A percentile compares a stretch with the other conserved stretches of the same genome.
Evolutionary conservation across 441 rosid species (phyloP).

Genomic region (Populus tomentosa): DNA sequence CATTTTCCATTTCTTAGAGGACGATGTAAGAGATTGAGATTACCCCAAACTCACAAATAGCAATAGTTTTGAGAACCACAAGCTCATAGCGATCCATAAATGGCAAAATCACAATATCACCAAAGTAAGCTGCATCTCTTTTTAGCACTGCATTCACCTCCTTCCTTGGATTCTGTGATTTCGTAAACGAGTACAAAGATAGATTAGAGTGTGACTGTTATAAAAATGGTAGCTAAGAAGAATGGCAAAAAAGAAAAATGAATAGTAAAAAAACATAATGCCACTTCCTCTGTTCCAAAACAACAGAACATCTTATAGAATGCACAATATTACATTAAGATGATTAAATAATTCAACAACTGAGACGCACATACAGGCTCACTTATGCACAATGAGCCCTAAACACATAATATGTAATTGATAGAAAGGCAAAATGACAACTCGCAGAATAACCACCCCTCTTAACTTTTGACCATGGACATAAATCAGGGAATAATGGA

Average conservation of each 20-base stretch:
- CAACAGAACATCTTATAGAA: background rate
- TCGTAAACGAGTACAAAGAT: no score
- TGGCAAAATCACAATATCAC: conserved; percentile 83
- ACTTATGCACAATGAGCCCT: background rate
- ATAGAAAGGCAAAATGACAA: no score
- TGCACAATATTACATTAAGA: background rate
- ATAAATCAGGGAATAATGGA: no score
- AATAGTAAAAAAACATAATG: no score
- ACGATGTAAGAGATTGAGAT: conserved; percentile 92
- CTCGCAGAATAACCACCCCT: no score
- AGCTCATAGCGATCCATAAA: conserved; percentile 98
- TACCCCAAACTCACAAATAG: conserved; percentile 97
- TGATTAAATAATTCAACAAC: background rate
- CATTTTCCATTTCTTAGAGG: conserved; percentile 90
- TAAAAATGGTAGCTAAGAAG: no score
- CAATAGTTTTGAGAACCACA: conserved; percentile 91
- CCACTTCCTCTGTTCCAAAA: no score
- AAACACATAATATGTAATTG: no score
- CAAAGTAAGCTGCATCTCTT: conserved; percentile 90
- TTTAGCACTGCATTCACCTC: conserved; percentile 86
- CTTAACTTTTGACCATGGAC: no score
- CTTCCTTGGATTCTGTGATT: conserved; percentile 65
- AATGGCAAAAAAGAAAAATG: no score
- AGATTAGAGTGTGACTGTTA: no score
- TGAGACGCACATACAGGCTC: background rate